These are phyloP conservation scores for Actinomortierella ambigua DNA, from an alignment of 371 early-diverging fungal genomes.

Conservation along the genomic window DNA sequence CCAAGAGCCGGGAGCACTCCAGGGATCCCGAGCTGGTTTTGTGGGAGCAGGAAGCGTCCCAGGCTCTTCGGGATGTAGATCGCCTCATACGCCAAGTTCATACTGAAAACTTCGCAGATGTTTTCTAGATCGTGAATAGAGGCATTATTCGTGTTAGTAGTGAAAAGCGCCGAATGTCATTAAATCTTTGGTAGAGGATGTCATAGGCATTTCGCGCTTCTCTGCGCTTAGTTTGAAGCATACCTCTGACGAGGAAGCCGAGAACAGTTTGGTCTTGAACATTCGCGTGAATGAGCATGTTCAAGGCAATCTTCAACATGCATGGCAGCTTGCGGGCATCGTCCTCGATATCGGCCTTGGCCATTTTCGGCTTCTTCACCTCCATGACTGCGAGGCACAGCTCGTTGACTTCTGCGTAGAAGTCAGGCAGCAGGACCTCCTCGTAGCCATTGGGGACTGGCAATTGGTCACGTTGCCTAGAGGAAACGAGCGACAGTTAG, in stretches of 20 bases:
- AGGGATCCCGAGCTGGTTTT: conserved; percentile 6
- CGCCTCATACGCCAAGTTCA: conserved; percentile 17
- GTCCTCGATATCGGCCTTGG: conserved; percentile 7
- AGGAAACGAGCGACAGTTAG: neutral
- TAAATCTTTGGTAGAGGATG: neutral
- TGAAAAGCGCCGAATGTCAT: neutral
- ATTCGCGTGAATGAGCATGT: conserved; percentile 15
- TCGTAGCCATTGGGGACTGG: conserved; percentile 13
- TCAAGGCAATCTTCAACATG: conserved; percentile 16
- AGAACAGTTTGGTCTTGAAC: conserved; percentile 11
- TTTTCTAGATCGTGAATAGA: conserved; percentile 8
- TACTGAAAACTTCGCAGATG: conserved; percentile 13
- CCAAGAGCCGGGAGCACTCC: conserved; percentile 5
- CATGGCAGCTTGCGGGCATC: conserved; percentile 12
- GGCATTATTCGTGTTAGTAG: neutral
- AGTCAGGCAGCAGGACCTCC: conserved; percentile 9
- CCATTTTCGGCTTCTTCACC: conserved; percentile 13
- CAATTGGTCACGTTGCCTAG: conserved; percentile 15
- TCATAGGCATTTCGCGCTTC: conserved; percentile 2
- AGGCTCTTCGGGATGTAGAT: conserved; percentile 21
- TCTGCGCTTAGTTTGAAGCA: conserved; percentile 8
- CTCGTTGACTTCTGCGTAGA: conserved; percentile 10
- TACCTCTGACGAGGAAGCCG: conserved; percentile 18
- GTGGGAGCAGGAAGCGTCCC: conserved; percentile 15
- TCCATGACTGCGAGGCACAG: conserved; percentile 16